These are phyloP conservation scores for Solanum ahanhuiri DNA, from an alignment of 257 asterid species.

Conservation along the genomic window DNA sequence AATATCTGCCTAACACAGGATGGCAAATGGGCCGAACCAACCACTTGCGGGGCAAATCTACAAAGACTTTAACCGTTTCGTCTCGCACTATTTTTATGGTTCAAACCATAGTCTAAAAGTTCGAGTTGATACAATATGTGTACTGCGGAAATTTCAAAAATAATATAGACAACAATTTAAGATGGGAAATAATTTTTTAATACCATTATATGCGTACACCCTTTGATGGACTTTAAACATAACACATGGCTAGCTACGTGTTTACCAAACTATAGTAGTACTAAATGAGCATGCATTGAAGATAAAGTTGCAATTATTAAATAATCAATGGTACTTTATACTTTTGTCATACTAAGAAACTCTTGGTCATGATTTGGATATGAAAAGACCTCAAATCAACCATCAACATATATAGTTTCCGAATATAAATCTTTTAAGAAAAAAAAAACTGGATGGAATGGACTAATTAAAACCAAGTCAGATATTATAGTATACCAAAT, in stretches of 20 bases:
- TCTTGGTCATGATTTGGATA: background rate
- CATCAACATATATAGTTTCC: background rate
- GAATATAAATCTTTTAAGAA: background rate
- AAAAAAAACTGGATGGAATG: background rate
- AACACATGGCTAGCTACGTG: background rate
- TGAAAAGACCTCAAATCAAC: background rate
- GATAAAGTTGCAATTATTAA: background rate
- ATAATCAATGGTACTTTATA: background rate
- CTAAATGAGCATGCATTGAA: background rate
- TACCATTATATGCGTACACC: background rate
- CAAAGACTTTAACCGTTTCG: background rate
- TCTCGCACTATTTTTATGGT: background rate
- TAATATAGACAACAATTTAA: background rate
- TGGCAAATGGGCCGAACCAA: too few species aligned
- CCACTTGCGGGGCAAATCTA: too few species aligned
- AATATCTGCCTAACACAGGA: background rate
- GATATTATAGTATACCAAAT: background rate
- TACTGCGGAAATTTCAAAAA: background rate
- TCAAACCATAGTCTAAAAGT: background rate
- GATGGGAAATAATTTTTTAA: background rate
- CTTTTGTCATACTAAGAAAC: background rate
- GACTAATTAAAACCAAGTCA: background rate
- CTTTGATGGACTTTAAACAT: background rate
- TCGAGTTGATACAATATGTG: background rate
- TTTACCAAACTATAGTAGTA: background rate